Conservation (phyloP, 495 filamentous ascomycete genomes). For the Talaromyces nanjingensis region DNA sequence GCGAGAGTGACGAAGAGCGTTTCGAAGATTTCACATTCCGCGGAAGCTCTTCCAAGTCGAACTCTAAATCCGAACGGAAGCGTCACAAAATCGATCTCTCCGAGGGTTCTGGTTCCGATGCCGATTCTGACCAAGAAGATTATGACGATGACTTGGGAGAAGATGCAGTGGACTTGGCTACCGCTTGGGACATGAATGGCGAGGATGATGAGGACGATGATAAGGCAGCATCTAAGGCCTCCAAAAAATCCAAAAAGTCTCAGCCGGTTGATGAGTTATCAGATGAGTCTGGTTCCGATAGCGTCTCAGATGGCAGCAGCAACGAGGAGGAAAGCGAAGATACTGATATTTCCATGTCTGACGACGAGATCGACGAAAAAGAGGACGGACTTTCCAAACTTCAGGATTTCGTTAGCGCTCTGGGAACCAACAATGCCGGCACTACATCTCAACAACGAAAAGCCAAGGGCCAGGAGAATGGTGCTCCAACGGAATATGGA, state of each 20-base stretch:
- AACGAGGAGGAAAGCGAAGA: constrained; percentile 40
- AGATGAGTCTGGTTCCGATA: constrained; percentile 27
- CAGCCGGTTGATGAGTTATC: constrained; percentile 24
- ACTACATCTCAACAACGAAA: constrained; percentile 15
- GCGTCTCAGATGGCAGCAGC: constrained; percentile 20
- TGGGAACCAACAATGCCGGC: constrained; percentile 37
- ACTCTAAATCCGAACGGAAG: constrained; percentile 16
- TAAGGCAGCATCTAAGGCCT: constrained; percentile 20
- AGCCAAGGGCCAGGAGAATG: constrained; percentile 40
- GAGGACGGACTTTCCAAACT: constrained; percentile 58
- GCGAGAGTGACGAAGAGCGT: constrained; percentile 75
- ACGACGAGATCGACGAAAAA: constrained; percentile 52
- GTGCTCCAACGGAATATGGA: constrained; percentile 50
- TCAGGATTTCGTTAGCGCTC: constrained; percentile 62
- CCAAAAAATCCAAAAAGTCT: constrained; percentile 17
- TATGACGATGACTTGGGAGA: constrained; percentile 68
- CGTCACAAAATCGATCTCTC: constrained; percentile 43
- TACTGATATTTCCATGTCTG: constrained; percentile 44
- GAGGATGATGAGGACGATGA: constrained; percentile 31
- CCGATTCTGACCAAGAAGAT: constrained; percentile 42
- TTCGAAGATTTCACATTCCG: constrained; percentile 72
- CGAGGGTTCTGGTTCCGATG: constrained; percentile 48
- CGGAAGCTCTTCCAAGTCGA: constrained; percentile 46
- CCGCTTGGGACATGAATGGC: constrained; percentile 69
- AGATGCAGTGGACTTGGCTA: constrained; percentile 78